A percentile compares a stretch with the other conserved stretches of the same genome.
Evolutionary conservation across 116 monocot genomes (phyloP).

Genomic region (Papilionanthe hybrid): DNA sequence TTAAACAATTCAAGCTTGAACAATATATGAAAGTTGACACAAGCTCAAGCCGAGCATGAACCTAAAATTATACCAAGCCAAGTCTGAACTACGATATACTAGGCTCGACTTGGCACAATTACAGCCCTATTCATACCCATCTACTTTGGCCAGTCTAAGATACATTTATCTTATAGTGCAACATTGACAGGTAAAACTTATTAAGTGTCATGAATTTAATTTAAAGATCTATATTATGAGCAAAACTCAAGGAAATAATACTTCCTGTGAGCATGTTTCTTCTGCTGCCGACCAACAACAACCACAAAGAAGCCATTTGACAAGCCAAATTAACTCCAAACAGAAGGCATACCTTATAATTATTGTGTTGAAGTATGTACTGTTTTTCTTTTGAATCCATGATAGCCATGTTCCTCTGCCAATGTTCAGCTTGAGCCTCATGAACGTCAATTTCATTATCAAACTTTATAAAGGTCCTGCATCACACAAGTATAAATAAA

Average conservation of each 20-base stretch:
- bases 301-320: not conserved
- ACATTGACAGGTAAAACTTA: not conserved
- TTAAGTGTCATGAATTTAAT: not conserved
- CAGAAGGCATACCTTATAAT: conserved; percentile 59
- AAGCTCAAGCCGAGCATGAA: no score
- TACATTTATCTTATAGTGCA: not conserved
- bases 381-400: conserved; percentile 91
- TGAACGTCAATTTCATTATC: conserved; percentile 72
- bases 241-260: not conserved
- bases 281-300: not conserved
- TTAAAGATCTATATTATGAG: not conserved
- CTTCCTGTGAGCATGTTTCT: not conserved
- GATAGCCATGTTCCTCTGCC: conserved; percentile 88
- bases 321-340: not conserved
- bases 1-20: no score
- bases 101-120: no score
- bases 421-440: conserved; percentile 77
- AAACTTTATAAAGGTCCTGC: conserved; percentile 63
- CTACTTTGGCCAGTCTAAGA: not conserved
- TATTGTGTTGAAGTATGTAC: conserved; percentile 65
- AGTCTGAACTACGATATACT: no score
- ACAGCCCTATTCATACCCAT: not conserved
- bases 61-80: no score
- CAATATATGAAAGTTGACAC: no score
- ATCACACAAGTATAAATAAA: conserved; percentile 7